Evolutionary conservation across 306 rosid species (phyloP).

Genomic region (Fragaria iinumae): DNA sequence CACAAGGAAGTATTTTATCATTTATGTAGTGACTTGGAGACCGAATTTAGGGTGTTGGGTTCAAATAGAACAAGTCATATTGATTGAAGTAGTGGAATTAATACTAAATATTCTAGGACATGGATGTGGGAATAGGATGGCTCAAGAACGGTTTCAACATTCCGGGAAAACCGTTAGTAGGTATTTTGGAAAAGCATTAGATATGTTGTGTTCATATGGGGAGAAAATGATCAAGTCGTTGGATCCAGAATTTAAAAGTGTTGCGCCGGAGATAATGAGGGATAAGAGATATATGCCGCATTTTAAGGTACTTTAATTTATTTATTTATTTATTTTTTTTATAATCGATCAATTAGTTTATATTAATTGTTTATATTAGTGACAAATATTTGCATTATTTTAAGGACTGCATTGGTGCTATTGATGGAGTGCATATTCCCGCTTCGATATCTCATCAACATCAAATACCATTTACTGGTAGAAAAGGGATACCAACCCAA

Average conservation of each 20-base stretch:
- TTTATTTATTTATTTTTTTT: too few relatives aligned
- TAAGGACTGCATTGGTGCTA: not conserved
- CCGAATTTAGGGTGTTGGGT: not conserved
- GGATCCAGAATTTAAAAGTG: not conserved
- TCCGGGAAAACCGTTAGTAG: not conserved
- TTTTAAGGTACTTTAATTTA: not conserved
- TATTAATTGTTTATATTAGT: too few relatives aligned
- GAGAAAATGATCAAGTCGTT: not conserved
- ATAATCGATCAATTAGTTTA: too few relatives aligned
- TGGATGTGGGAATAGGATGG: not conserved
- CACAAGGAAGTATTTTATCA: not conserved
- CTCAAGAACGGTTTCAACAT: not conserved
- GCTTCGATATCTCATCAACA: not conserved
- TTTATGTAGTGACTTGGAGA: not conserved
- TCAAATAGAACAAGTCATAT: not conserved
- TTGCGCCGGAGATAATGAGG: not conserved
- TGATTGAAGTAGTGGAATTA: not conserved
- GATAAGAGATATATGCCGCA: not conserved
- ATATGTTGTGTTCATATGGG: not conserved
- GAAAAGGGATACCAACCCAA: not conserved
- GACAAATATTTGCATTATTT: too few relatives aligned
- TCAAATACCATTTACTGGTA: not conserved
- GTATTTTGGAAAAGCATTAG: not conserved
- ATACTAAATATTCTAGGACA: not conserved
- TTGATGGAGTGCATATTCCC: not conserved